A percentile compares a stretch with the other conserved stretches of the same genome.
Evolutionary conservation across 2,329 filamentous ascomycete species (phyloP).

Genomic region (Calycina marina): DNA sequence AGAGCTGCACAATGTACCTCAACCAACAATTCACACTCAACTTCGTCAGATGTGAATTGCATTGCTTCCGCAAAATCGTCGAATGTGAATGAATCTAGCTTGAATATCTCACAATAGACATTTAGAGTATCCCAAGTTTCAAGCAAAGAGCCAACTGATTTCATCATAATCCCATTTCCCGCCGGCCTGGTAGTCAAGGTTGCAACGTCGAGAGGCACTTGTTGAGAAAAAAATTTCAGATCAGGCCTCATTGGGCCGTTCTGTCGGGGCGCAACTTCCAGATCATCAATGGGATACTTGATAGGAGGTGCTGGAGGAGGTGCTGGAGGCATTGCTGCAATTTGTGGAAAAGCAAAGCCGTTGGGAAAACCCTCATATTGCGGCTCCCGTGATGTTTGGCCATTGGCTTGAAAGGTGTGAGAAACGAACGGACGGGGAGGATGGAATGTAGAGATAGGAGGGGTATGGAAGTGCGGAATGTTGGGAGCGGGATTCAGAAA

Average conservation of each 20-base stretch:
- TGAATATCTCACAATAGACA: conserved; percentile 92
- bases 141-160: conserved; percentile 70
- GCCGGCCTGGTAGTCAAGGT: conserved; percentile 20
- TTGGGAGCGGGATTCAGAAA: conserved; percentile 21
- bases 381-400: conserved; percentile 19
- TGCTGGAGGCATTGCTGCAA: conserved; percentile 32
- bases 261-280: conserved; percentile 58
- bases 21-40: conserved; percentile 70
- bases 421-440: conserved; percentile 15
- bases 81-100: conserved; percentile 92
- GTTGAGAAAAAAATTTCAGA: conserved; percentile 61
- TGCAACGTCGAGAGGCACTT: conserved; percentile 38
- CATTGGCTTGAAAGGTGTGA: conserved; percentile 21
- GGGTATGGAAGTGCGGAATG: conserved; percentile 7
- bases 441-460: conserved; percentile 12
- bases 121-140: conserved; percentile 96
- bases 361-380: conserved; percentile 25
- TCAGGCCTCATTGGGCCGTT: conserved; percentile 52
- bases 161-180: conserved; percentile 56
- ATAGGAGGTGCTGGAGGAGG: conserved; percentile 59
- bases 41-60: conserved; percentile 56
- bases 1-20: conserved; percentile 87
- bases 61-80: conserved; percentile 91
- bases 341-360: conserved; percentile 30
- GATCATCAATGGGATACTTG: conserved; percentile 92